Evolutionary conservation across 202 grass and related monocot genomes (phyloP), one percentile per base, ranked within the genome.

Genomic region (Panicum virgatum): DNA sequence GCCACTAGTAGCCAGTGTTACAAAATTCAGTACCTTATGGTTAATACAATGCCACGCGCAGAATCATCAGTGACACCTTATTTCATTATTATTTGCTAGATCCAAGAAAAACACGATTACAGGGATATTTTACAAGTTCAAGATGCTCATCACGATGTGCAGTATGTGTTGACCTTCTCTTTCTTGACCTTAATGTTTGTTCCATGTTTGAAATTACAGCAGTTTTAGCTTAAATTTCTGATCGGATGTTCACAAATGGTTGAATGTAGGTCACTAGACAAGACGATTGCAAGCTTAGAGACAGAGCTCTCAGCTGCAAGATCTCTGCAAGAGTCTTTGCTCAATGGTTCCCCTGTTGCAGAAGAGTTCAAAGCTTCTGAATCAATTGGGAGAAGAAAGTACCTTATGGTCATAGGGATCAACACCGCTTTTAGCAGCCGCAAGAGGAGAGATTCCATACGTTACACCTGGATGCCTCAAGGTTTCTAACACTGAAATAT

Each of bases 401-500:
- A 90, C 62, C 83, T 88, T 27, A 96, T 98, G 96, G 96, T 98
- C 19, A 85, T 98, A 62, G 96, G 96, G 62, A 92, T 98, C 65
- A 98, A 98, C 76, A 98, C 96, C 1, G 96, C 96, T 4, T 96
- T 98, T 83, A 98, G 92, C 69, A 98, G 96, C 76, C 92, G 92
- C 68, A 95, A 93, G 71, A 84, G 92, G 74, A 92, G 96, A 81
- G 96, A 96, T 81, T 98, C 96, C 61, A 91, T 98, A 83, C 92
- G 96, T n/a, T 90, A 90, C 73, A 96, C 96, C 53, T 98, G 96
- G 96, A 93, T 98, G 92, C 96, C 91, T 87, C 89, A 87, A 90
- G 96, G 96, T 98, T 86, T 65, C 60, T 85, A 20, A 10, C n/a
- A 78, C 48, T 73, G 57, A 81, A 69, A 56, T 72, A n/a, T 42